Evolutionary conservation across 495 filamentous ascomycete species (phyloP).

Genomic region (Rhypophila decipiens): DNA sequence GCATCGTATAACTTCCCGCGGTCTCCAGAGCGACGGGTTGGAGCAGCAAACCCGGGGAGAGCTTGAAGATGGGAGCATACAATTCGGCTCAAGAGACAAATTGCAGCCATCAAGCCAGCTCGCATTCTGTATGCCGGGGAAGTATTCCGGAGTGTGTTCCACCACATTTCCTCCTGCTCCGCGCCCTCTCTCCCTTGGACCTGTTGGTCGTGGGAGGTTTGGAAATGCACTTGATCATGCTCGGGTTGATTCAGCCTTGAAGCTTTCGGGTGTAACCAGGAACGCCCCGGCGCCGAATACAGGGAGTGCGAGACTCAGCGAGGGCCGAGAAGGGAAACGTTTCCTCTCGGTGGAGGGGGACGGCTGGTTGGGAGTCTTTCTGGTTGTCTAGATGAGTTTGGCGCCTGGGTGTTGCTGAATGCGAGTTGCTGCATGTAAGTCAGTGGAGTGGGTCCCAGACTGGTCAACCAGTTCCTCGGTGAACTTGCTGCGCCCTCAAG

Average conservation of each 20-base stretch:
- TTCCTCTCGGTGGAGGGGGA: neutral
- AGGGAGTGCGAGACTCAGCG: neutral
- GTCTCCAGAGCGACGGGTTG: neutral
- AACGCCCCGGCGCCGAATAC: neutral
- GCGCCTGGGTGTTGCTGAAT: no score
- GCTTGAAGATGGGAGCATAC: neutral
- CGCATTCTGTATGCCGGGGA: neutral
- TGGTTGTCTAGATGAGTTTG: no score
- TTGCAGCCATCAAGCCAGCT: neutral
- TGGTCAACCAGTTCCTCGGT: neutral
- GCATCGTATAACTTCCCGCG: neutral
- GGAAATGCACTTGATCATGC: no score
- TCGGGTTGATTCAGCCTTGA: neutral
- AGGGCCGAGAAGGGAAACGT: neutral
- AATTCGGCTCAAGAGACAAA: neutral
- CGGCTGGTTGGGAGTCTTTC: no score
- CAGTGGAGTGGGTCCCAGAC: neutral
- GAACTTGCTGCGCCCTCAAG: neutral
- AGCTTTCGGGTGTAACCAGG: neutral
- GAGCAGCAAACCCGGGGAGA: neutral
- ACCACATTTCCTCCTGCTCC: no score
- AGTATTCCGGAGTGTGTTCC: neutral
- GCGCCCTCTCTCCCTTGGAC: no score
- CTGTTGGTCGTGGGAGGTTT: no score
- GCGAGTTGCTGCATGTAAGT: no score